Base-by-base conservation (phyloP, 495 filamentous ascomycete species). In the Neurospora terricola region DNA sequence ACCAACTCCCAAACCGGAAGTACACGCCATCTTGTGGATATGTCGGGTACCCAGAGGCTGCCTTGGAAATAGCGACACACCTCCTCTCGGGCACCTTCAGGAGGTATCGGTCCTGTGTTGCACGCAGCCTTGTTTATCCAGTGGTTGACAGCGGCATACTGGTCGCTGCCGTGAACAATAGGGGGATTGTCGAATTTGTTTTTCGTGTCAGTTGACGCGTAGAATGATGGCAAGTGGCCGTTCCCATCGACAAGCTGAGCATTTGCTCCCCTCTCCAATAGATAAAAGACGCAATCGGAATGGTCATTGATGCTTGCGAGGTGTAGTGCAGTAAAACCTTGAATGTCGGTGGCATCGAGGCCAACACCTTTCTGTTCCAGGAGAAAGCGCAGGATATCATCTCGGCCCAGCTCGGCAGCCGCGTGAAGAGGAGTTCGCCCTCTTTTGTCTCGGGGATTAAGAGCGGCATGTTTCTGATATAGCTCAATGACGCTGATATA, bases 141-240 rank as follows among this genome's bases (percentile, higher is more conserved):
- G 0, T 62, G 12, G 6, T 34, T 62, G 2, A 18, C 23, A 27
- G 54, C 27, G 54, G 54, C 54, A 9, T 59, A 27, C 21, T 59
- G 48, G 11, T 62, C 12, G 27, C 54, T 71, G 0, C 43, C 27
- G 3, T 71, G 48, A 2, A 71, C 72, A 27, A 39, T 73, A 4
- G 72, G 72, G 6, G 72, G 72, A 2, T 62, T 71, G 27, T 73
- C 69, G 43, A 73, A 73, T 0, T 71, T 30, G 0, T 1, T 21
- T 27, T 30, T 66, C 1, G 66, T 71, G 0, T 59, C 37, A 36
- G 30, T 12, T 9, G 38, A 34, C 14, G 69, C 72, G 59, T 73
- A 73, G 45, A 9, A 73, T n/a, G 36, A 38, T n/a, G 72, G 69
- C 16, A 73, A 16, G 36, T 73, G 72, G 11, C 72, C 72, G 7